Base-by-base conservation (phyloP, 2,329 filamentous ascomycete genomes). In the Trichoderma guizhouense region DNA sequence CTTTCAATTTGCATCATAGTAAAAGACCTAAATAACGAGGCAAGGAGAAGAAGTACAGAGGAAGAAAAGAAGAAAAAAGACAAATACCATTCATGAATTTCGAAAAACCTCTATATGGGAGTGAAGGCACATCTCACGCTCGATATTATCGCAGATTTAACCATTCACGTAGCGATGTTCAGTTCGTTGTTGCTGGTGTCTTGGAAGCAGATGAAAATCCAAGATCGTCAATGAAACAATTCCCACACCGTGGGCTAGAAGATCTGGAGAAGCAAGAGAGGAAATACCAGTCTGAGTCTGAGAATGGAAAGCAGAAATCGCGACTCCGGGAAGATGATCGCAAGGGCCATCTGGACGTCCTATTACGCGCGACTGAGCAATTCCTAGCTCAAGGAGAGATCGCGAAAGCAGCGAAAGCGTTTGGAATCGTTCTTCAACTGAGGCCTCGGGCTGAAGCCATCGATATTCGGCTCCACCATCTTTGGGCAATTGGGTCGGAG, bases 401-500 rank as follows among this genome's bases (percentile, higher is more conserved):
- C 72, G 75, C 85, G 2, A 90, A 92, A 53, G 94, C 95, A 0
- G 88, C 88, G 64, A 86, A 92, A 72, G 92, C 93, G 0, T 95
- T 93, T 86, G 91, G 89, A 1, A 82, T 97, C 74, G 85, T 97
- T 36, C 79, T 94, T 61, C 88, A 91, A 63, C 86, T 89, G 61
- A 77, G 79, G 11, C 78, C 79, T 2, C 64, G 73, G 15, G 76
- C 78, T 32, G 69, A 81, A 62, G 82, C 83, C 7, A 84, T 95
- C 24, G 93, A 97, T 78, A 80, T 95, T 62, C 88, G 94, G 51
- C 84, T 84, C 24, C 86, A 91, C 76, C 87, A 89, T 43, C 87
- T 92, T 74, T 98, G 95, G 95, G 91, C 91, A 15, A 87, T 97
- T 58, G 94, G 93, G 0, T 93, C 93, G 2, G 95, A 97, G 81